Base-by-base conservation (phyloP, 2,329 filamentous ascomycete species). In the Ceratocystis colombiana region DNA sequence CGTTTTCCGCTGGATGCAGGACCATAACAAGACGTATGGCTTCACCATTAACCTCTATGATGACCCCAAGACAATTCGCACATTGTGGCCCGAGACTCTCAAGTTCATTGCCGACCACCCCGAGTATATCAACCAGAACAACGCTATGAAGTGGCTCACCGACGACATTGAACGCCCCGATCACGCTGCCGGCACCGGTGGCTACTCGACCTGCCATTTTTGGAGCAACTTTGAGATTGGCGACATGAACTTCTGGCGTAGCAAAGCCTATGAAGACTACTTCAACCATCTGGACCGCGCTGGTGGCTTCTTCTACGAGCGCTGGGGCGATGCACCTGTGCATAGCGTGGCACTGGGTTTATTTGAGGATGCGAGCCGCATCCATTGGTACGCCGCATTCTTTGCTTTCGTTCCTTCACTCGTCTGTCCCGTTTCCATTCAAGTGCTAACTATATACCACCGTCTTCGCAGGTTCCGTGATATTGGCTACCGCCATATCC, bases 221-320 rank as follows among this genome's bases (percentile, higher is more conserved):
- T 99, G 94, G 94, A 94, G 88, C 72, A 99, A 99, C 76, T 99
- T 99, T 72, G 94, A 99, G 77, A 93, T 99, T 71, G 93, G 84
- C 61, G 90, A 96, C 75, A 84, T 99, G 82, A 84, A 84, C 69
- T 96, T 99, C 76, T 99, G 91, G 89, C 82, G 94, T 62, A 89
- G 90, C 73, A 84, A 92, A 74, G 82, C 85, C 59, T 99, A 99
- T 74, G 89, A 96, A 73, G 91, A 95, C 69, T 99, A 96, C 76
- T 99, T 99, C 74, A 86, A 96, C 73, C 91, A 97, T 75, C 82
- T 99, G 44, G 94, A 99, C 76, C 85, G 88, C 41, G 90, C 92
- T 0, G 94, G 94, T 46, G 94, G 94, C 28, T 99, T 99, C 83
- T 99, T 96, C 76, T 99, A 99, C 74, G 94, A 99, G 78, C 82